These are phyloP conservation scores for Oenanthe sinensis DNA, from an alignment of 129 eudicot species.

Conservation along the genomic window DNA sequence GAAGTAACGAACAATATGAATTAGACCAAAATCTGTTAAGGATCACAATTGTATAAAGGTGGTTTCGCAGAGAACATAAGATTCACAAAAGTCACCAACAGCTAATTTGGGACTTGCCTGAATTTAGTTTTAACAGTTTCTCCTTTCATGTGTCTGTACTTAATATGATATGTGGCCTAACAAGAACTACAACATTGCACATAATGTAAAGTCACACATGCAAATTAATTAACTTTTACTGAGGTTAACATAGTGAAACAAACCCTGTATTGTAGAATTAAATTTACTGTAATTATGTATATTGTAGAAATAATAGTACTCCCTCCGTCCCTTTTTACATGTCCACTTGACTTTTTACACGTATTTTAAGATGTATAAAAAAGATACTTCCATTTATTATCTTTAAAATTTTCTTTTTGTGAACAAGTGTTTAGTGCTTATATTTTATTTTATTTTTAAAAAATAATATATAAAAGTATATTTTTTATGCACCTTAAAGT, in stretches of 20 bases:
- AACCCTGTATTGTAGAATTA: not conserved
- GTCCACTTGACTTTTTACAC: too few species aligned
- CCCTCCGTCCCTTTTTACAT: too few species aligned
- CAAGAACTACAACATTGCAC: not conserved
- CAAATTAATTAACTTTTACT: too few species aligned
- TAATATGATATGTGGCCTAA: not conserved
- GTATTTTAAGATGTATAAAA: too few species aligned
- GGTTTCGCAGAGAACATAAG: constrained; percentile 27
- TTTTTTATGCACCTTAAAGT: too few species aligned
- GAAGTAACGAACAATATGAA: not conserved
- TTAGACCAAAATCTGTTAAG: too few species aligned
- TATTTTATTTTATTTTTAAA: too few species aligned
- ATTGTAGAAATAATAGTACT: not conserved
- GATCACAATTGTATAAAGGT: too few species aligned
- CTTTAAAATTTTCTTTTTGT: too few species aligned
- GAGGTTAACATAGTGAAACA: not conserved
- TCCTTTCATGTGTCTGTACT: not conserved
- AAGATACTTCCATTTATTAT: too few species aligned
- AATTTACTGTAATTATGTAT: not conserved
- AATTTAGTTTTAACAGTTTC: not conserved
- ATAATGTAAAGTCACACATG: not conserved
- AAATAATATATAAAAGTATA: too few species aligned
- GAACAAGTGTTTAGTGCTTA: too few species aligned
- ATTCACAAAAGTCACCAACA: not conserved
- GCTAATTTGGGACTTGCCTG: not conserved